phyloP scores from a whole-genome alignment of 495 filamentous ascomycete genomes.

The Schizothecium vesticola region DNA sequence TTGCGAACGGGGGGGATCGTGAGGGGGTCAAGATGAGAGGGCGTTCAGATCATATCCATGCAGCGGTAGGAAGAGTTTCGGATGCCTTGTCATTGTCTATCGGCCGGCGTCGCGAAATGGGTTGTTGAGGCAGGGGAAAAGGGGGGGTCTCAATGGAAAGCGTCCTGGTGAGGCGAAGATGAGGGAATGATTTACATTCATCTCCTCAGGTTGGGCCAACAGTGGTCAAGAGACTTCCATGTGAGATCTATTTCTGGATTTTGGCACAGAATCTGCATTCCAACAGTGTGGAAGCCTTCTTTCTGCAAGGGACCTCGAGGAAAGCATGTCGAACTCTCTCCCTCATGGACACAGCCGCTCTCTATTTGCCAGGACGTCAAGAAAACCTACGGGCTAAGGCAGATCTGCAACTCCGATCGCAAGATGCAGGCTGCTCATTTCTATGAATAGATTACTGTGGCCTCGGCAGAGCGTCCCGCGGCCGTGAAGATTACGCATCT shows the following conservation, averaged over 20 bases:
- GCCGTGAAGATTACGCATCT: background rate
- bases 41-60: background rate
- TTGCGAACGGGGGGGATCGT: background rate
- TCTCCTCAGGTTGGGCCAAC: background rate
- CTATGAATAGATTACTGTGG: background rate
- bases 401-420: background rate
- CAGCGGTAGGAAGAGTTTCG: background rate
- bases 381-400: background rate
- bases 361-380: background rate
- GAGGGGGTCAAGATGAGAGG: background rate
- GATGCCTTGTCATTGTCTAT: background rate
- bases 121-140: background rate
- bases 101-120: background rate
- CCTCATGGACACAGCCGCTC: background rate
- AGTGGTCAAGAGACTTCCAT: background rate
- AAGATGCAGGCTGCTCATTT: background rate
- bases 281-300: background rate
- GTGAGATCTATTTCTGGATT: background rate
- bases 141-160: background rate
- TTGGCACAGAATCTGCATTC: background rate
- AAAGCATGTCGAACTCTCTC: background rate
- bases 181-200: background rate
- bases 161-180: background rate
- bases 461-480: background rate
- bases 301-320: background rate